These are phyloP conservation scores for Trichosporon faecale DNA, from an alignment of 1,284 basidiomycete genomes.

Conservation along the genomic window DNA sequence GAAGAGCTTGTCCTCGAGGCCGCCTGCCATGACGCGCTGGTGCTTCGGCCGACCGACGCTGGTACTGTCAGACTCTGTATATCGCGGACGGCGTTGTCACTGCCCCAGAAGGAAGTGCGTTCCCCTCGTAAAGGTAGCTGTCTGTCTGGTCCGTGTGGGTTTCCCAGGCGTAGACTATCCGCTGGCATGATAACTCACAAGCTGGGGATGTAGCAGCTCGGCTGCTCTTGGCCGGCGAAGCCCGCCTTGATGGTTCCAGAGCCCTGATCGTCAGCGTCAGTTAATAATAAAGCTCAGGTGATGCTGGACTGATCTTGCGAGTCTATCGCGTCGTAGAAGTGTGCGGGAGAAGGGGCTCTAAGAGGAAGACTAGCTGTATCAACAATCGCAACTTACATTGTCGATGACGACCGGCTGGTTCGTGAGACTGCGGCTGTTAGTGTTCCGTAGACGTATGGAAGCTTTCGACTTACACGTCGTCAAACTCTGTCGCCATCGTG, in stretches of 20 bases:
- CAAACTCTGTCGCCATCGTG: slow-evolving; percentile 47
- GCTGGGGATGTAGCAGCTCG: slow-evolving; percentile 96
- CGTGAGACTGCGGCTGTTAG: slow-evolving; percentile 39
- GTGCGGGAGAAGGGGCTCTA: too few species aligned
- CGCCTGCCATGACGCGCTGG: slow-evolving; percentile 90
- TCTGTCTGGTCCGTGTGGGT: too few species aligned
- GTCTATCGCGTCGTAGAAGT: too few species aligned
- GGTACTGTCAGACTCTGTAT: slow-evolving; percentile 1
- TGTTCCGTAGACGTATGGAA: not conserved
- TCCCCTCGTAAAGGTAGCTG: too few species aligned
- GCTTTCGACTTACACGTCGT: slow-evolving; percentile 43
- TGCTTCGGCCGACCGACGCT: slow-evolving; percentile 96
- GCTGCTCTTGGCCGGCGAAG: slow-evolving; percentile 95
- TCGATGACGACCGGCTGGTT: slow-evolving; percentile 75
- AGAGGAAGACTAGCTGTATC: not conserved
- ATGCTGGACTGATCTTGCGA: too few species aligned
- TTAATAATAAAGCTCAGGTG: too few species aligned
- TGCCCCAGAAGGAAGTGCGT: not conserved
- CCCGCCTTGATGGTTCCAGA: slow-evolving; percentile 97
- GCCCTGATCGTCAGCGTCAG: slow-evolving; percentile 59
- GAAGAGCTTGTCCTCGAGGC: slow-evolving; percentile 66
- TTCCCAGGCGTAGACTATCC: too few species aligned
- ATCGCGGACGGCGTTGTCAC: not conserved
- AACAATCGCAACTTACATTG: slow-evolving; percentile 65
- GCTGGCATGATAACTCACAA: slow-evolving; percentile 76